A percentile compares a stretch with the other conserved stretches of the same genome.
Evolutionary conservation across 345 rosid genomes (phyloP).

Genomic region (Ceriops decandra): DNA sequence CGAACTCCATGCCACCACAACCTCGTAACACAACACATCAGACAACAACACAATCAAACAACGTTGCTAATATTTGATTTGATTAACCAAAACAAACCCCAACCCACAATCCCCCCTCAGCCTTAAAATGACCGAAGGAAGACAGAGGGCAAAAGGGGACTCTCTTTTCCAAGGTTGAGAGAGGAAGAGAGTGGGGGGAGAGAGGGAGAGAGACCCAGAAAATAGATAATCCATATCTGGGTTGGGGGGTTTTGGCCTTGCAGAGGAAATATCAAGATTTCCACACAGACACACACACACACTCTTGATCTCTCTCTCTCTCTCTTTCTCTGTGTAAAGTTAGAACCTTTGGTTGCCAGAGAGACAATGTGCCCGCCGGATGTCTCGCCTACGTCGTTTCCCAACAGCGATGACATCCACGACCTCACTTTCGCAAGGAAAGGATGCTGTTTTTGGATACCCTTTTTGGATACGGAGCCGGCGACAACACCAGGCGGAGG

Average conservation of each 20-base stretch:
- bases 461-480: conserved; percentile 21
- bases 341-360: neutral
- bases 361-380: conserved; percentile 23
- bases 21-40: too few species aligned
- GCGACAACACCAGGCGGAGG: too few species aligned
- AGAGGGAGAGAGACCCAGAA: too few species aligned
- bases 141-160: too few species aligned
- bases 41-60: too few species aligned
- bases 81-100: too few species aligned
- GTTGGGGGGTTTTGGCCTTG: neutral
- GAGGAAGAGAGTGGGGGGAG: too few species aligned
- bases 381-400: conserved; percentile 13
- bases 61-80: too few species aligned
- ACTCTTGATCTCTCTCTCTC: neutral
- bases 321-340: conserved; percentile 3
- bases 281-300: neutral
- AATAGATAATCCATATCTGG: neutral
- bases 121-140: too few species aligned
- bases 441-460: conserved; percentile 42
- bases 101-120: too few species aligned
- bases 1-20: too few species aligned
- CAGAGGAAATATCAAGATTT: conserved; percentile 4
- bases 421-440: conserved; percentile 30
- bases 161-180: too few species aligned
- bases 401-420: conserved; percentile 30